phyloP scores from a whole-genome alignment of 2,329 filamentous ascomycete genomes.

The Dactylellina parvicollis region DNA sequence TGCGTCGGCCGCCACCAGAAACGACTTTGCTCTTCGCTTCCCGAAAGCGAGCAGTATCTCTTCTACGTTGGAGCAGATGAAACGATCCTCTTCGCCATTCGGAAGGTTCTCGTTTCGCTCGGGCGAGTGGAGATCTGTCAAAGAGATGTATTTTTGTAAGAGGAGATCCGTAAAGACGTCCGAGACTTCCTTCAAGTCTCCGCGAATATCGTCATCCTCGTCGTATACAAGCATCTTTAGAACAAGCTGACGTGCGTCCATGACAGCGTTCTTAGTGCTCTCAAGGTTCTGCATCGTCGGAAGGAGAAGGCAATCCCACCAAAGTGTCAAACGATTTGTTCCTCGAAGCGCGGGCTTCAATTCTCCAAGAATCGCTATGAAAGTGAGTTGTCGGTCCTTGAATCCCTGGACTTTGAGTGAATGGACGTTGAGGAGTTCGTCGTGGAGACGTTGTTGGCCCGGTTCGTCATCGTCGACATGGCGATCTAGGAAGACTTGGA shows the following conservation, averaged over 20 bases:
- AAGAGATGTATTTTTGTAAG: slow-evolving; percentile 69
- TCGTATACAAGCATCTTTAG: slow-evolving; percentile 73
- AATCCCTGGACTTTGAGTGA: slow-evolving; percentile 71
- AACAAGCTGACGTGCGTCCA: slow-evolving; percentile 73
- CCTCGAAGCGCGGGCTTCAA: slow-evolving; percentile 73
- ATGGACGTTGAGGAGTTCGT: slow-evolving; percentile 75
- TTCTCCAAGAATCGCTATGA: slow-evolving; percentile 73
- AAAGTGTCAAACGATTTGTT: slow-evolving; percentile 72
- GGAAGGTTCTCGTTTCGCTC: slow-evolving; percentile 60
- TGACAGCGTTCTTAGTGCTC: slow-evolving; percentile 71
- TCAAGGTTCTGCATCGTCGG: slow-evolving; percentile 69
- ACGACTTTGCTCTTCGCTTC: slow-evolving; percentile 74
- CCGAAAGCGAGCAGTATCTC: slow-evolving; percentile 69
- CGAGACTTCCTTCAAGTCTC: slow-evolving; percentile 63
- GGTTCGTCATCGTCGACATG: slow-evolving; percentile 74
- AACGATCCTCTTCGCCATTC: slow-evolving; percentile 60
- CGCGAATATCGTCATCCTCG: slow-evolving; percentile 60
- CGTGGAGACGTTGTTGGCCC: slow-evolving; percentile 75
- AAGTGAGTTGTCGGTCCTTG: slow-evolving; percentile 71
- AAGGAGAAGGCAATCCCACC: slow-evolving; percentile 74
- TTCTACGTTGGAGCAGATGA: slow-evolving; percentile 66
- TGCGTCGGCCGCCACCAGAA: slow-evolving; percentile 73
- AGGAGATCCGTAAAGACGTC: slow-evolving; percentile 69
- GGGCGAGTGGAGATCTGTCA: slow-evolving; percentile 60
- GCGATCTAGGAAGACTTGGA: slow-evolving; percentile 74